phyloP scores from a whole-genome alignment of 495 filamentous ascomycete genomes.

The Talaromyces borbonicus region DNA sequence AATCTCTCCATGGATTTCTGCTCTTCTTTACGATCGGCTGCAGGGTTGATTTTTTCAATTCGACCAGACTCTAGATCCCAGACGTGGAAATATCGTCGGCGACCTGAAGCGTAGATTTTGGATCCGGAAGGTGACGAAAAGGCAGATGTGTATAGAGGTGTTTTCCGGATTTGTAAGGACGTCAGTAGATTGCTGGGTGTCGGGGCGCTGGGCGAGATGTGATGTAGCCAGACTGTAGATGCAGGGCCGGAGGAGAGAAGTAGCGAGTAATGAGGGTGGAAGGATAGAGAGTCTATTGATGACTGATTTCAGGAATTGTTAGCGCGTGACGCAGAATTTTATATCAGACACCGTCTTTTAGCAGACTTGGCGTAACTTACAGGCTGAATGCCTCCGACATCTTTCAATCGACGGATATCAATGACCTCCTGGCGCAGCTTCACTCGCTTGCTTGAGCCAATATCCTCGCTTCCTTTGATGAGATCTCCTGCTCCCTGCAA shows the following conservation, averaged over 20 bases:
- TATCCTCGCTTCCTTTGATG: conserved; percentile 34
- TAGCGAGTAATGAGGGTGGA: conserved; percentile 82
- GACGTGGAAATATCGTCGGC: conserved; percentile 84
- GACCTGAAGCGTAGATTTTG: conserved; percentile 70
- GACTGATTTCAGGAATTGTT: no score
- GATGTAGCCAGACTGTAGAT: conserved; percentile 78
- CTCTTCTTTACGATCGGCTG: conserved; percentile 56
- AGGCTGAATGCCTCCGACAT: conserved; percentile 48
- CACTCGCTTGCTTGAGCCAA: conserved; percentile 33
- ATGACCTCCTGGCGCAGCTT: conserved; percentile 78
- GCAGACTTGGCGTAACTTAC: conserved; percentile 25
- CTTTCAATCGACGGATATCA: conserved; percentile 67
- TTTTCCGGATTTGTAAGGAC: conserved; percentile 73
- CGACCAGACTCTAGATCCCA: conserved; percentile 79
- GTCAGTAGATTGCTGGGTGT: conserved; percentile 78
- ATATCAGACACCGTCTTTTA: conserved; percentile 7
- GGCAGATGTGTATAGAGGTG: conserved; percentile 67
- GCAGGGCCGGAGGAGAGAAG: conserved; percentile 80
- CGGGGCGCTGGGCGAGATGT: conserved; percentile 67
- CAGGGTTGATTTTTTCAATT: conserved; percentile 75
- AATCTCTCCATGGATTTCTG: conserved; percentile 88
- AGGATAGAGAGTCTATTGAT: conserved; percentile 69
- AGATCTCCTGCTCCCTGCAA: conserved; percentile 57
- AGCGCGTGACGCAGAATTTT: no score
- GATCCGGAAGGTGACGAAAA: conserved; percentile 48